Evolutionary conservation across 768 basidiomycete genomes (phyloP).

Genomic region (Pseudohyphozyma bogoriensis): DNA sequence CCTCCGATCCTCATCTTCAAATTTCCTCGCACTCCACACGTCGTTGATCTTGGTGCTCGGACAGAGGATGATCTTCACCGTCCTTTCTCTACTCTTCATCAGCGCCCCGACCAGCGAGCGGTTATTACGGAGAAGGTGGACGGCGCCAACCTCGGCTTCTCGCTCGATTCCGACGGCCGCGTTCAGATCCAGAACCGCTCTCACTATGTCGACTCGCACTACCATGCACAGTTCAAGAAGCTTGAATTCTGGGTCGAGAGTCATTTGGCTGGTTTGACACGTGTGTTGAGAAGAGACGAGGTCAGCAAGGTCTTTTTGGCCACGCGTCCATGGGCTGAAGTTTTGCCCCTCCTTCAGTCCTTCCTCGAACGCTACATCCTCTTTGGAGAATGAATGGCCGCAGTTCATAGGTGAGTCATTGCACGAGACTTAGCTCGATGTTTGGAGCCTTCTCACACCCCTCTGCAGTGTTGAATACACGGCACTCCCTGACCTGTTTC

Average conservation of each 20-base stretch:
- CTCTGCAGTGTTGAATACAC: constrained; percentile 46
- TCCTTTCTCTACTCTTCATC: background rate
- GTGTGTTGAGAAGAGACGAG: constrained; percentile 40
- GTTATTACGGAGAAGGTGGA: constrained; percentile 57
- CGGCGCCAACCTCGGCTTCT: constrained; percentile 60
- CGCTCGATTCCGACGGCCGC: constrained; percentile 44
- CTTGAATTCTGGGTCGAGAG: constrained; percentile 50
- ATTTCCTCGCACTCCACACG: constrained; percentile 54
- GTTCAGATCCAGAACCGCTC: constrained; percentile 55
- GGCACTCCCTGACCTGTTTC: constrained; percentile 48
- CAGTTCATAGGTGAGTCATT: constrained; percentile 45
- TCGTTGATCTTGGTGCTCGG: constrained; percentile 52
- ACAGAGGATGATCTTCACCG: constrained; percentile 47
- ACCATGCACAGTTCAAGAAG: constrained; percentile 56
- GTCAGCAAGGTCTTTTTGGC: no score
- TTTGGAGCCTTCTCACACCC: background rate
- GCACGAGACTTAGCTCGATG: background rate
- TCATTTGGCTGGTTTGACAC: constrained; percentile 40
- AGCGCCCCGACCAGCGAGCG: constrained; percentile 25
- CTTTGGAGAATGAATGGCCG: constrained; percentile 57
- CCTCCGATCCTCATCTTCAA: constrained; percentile 45
- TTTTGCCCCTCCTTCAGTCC: no score
- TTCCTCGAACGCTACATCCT: constrained; percentile 53
- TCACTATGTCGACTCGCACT: constrained; percentile 49
- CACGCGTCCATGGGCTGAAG: no score